Base-by-base conservation (phyloP, 805 yeast species). In the Nakazawaea wickerhamii region DNA sequence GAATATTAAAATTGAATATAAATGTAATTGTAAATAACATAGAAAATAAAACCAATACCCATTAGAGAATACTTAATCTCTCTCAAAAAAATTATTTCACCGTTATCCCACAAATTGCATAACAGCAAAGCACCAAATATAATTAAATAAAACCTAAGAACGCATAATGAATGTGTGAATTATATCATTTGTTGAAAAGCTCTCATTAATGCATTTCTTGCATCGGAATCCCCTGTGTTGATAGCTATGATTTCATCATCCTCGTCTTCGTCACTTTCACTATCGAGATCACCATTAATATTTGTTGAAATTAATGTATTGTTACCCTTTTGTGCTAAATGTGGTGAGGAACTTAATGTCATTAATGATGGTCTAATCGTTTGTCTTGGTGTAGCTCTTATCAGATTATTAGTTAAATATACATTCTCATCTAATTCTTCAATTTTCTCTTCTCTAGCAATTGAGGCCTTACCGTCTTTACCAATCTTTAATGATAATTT, bases 311-410 rank as follows among this genome's bases (percentile, higher is more conserved):
- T 18, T 35, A n/a, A 18, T 38, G 21, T 18, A 43, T 37, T 5
- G 41, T 33, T 10, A 19, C 19, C 6, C 28, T 39, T n/a, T 33
- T 43, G 19, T 19, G 38, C 3, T 20, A 43, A 22, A 17, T 14
- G 33, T 5, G 45, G 45, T 13, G 41, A 32, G 5, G 41, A 43
- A 19, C 39, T 37, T 25, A 43, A 43, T 6, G 46, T 43, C 38
- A 38, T 43, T 37, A 43, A 43, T 6, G 46, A 43, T 8, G 46
- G 46, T 34, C 41, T 43, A 7, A 43, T 43, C 6, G 46, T 43
- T 25, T 20, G 40, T 25, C 37, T 38, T 23, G 46, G 43, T 3
- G 46, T 38, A 13, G 31, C 33, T 20, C 25, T 43, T 31, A 37
- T 32, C 8, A 20, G 30, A 8, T 36, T 32, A 10, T 35, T 38